Percentiles rank a stretch among this genome's conserved stretches.
Conservation (phyloP, 2,329 filamentous ascomycete genomes). For the Alternaria consortialis region DNA sequence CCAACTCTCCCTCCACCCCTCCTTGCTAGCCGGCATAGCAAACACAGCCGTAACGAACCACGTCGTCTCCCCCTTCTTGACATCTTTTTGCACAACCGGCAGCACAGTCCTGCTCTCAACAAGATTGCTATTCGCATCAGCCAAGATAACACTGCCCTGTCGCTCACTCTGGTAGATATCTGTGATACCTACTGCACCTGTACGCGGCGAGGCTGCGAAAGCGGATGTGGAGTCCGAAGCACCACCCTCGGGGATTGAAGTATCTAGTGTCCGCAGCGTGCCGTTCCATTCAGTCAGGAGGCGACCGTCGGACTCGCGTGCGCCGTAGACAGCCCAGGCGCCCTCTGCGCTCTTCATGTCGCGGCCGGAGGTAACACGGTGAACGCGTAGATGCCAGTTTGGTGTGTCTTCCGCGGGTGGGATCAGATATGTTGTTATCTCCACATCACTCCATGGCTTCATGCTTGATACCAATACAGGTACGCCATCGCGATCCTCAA, state of each 20-base stretch:
- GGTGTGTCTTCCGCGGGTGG: slow-evolving; percentile 67
- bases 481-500: slow-evolving; percentile 64
- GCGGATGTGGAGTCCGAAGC: slow-evolving; percentile 42
- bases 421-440: slow-evolving; percentile 70
- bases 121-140: slow-evolving; percentile 81
- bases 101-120: slow-evolving; percentile 76
- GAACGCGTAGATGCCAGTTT: slow-evolving; percentile 73
- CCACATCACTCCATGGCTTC: slow-evolving; percentile 75
- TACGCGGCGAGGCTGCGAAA: slow-evolving; percentile 59
- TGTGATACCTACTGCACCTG: slow-evolving; percentile 61
- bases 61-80: slow-evolving; percentile 65
- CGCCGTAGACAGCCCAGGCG: slow-evolving; percentile 73
- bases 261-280: slow-evolving; percentile 39
- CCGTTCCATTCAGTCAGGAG: slow-evolving; percentile 53
- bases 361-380: slow-evolving; percentile 67
- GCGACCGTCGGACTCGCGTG: slow-evolving; percentile 67
- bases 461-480: slow-evolving; percentile 74
- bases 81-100: slow-evolving; percentile 71
- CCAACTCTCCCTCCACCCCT: slow-evolving; percentile 57
- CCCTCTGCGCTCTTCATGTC: slow-evolving; percentile 77
- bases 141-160: slow-evolving; percentile 72
- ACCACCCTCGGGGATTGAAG: slow-evolving; percentile 54
- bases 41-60: slow-evolving; percentile 79
- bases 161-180: slow-evolving; percentile 57
- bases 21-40: slow-evolving; percentile 68